A percentile compares a stretch with the other conserved stretches of the same genome.
Evolutionary conservation across 1,284 basidiomycete species (phyloP).

Genomic region (Puccinia polysora): DNA sequence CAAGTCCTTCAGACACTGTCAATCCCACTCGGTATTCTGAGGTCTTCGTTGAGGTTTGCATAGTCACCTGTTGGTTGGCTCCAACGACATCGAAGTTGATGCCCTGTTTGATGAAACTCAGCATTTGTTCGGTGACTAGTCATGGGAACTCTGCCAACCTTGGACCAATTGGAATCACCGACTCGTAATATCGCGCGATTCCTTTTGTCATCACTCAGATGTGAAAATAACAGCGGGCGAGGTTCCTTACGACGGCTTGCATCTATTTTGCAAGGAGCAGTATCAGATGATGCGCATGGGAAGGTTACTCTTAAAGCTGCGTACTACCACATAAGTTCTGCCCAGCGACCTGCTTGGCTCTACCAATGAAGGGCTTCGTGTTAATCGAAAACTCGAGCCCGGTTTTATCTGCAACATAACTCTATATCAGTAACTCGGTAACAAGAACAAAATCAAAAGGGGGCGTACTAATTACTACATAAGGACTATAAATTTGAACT

Average conservation of each 20-base stretch:
- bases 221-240: conserved; percentile 67
- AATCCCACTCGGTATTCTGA: conserved; percentile 81
- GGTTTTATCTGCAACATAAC: conserved; percentile 66
- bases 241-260: conserved; percentile 48
- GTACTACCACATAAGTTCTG: conserved; percentile 57
- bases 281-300: conserved; percentile 3
- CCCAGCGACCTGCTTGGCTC: conserved; percentile 78
- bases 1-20: conserved; percentile 77
- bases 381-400: conserved; percentile 75
- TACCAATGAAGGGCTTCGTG: conserved; percentile 68
- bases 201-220: conserved; percentile 68
- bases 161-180: conserved; percentile 87
- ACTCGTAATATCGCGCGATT: conserved; percentile 80
- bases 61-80: conserved; percentile 78
- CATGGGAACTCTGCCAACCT: conserved; percentile 56
- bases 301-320: conserved; percentile 45
- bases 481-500: conserved; percentile 92
- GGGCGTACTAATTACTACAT: conserved; percentile 66
- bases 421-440: background rate
- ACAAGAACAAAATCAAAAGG: background rate
- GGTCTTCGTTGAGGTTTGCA: conserved; percentile 65
- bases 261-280: conserved; percentile 55
- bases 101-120: conserved; percentile 56
- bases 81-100: conserved; percentile 84
- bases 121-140: background rate